Evolutionary conservation across 2,329 filamentous ascomycete species (phyloP), one percentile per base, ranked within the genome.

Genomic region (Talaromyces sp.): DNA sequence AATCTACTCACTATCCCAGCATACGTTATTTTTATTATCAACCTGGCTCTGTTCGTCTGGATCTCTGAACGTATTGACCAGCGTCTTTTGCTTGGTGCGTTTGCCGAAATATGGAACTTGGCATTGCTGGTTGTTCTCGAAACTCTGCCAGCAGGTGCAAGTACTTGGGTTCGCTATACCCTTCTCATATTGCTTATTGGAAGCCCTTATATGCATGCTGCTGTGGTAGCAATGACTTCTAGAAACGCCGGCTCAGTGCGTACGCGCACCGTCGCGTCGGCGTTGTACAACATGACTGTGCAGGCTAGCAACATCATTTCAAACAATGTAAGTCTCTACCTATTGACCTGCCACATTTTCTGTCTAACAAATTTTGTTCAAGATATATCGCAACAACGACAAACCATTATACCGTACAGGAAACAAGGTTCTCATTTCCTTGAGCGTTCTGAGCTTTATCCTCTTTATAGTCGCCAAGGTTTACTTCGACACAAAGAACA

Each of bases 1-100:
- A 89, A 88, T 64, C 75, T 89, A 62, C 78, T 89, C 24, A 84
- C 84, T 0, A 86, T 88, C 14, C 84, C 84, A 0, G 80, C 83
- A 0, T 82, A 81, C 17, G 77, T 76, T 0, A 70, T 86, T 1
- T 84, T 85, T 67, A 85, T 86, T 62, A 59, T 84, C 54, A 83
- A 83, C 51, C 80, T 86, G 71, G 68, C 86, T 17, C 68, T 75
- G 1, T 77, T 83, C 61, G 82, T 84, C 0, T 83, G 77, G 72
- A 75, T 81, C 52, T 83, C 81, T 6, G 82, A 85, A 59, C 76
- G 79, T 60, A 82, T 84, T 63, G 80, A 84, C 62, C 78, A 84
- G 66, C 76, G 83, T 1, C 73, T 83, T 0, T 76, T 85, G 58
- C 79, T 84, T 54, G 83, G 81, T 51, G 71, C 84, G 0, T 70